phyloP scores from a whole-genome alignment of 208 protist genomes.

The Crithidia bombi region DNA sequence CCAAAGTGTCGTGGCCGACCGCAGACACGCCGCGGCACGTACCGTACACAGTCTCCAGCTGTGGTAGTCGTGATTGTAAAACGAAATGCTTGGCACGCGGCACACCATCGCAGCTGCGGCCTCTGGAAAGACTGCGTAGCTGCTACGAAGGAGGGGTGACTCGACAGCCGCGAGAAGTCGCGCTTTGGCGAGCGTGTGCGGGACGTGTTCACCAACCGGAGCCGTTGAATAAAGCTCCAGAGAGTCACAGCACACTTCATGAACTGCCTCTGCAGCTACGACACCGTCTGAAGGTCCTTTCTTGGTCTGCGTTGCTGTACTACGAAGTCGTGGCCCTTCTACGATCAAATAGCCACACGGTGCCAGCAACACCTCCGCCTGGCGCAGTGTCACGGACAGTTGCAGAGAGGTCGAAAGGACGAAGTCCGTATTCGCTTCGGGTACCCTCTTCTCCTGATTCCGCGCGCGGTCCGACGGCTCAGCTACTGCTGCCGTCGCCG shows the following conservation, averaged over 20 bases:
- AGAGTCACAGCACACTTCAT: not conserved
- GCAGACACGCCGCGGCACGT: not conserved
- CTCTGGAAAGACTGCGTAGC: not conserved
- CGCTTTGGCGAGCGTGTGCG: not conserved
- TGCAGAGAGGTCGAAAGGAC: not conserved
- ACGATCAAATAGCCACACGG: slow-evolving; percentile 6
- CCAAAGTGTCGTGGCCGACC: not conserved
- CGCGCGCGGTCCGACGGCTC: too few species aligned
- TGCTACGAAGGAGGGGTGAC: slow-evolving; percentile 5
- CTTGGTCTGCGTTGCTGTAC: not conserved
- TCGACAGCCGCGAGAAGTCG: slow-evolving; percentile 3
- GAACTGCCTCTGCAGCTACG: not conserved
- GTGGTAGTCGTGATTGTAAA: slow-evolving; percentile 17
- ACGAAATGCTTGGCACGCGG: slow-evolving; percentile 3
- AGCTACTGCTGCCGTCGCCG: not conserved
- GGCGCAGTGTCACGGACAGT: not conserved
- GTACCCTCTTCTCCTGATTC: not conserved
- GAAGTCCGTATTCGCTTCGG: not conserved
- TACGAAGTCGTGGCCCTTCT: slow-evolving; percentile 1
- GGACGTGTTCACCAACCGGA: not conserved
- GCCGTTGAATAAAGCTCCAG: slow-evolving; percentile 1
- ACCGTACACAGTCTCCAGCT: slow-evolving; percentile 25
- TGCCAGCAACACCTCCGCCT: slow-evolving; percentile 14
- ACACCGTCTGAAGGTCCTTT: not conserved
- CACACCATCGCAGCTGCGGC: not conserved